Evolutionary conservation across 2,329 filamentous ascomycete species (phyloP).

Genomic region (Colletotrichum sp.): DNA sequence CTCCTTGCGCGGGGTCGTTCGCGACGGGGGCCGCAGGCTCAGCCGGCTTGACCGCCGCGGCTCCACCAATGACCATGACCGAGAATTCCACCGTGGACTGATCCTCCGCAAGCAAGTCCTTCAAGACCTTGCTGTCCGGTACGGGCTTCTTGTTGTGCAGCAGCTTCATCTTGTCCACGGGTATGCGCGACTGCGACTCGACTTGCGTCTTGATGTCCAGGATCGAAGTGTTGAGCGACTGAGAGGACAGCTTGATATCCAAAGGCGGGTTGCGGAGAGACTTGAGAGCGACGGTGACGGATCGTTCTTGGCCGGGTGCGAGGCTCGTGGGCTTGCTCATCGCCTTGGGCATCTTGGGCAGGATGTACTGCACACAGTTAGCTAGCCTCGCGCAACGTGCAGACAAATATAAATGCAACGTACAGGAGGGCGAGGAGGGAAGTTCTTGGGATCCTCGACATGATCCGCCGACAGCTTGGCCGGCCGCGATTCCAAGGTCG

Average conservation of each 20-base stretch:
- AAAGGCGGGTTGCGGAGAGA: slow-evolving; percentile 78
- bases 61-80: slow-evolving; percentile 86
- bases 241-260: slow-evolving; percentile 68
- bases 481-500: slow-evolving; percentile 78
- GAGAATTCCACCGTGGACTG: slow-evolving; percentile 72
- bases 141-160: slow-evolving; percentile 88
- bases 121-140: slow-evolving; percentile 76
- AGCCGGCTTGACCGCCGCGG: slow-evolving; percentile 48
- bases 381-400: neutral
- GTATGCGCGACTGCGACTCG: slow-evolving; percentile 64
- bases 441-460: slow-evolving; percentile 83
- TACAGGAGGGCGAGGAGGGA: slow-evolving; percentile 80
- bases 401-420: slow-evolving; percentile 35
- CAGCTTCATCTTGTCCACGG: slow-evolving; percentile 83
- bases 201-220: slow-evolving; percentile 79
- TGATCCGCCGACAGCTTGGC: slow-evolving; percentile 87
- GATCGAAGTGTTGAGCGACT: slow-evolving; percentile 73
- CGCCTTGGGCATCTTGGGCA: slow-evolving; percentile 68
- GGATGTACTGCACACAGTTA: slow-evolving; percentile 62
- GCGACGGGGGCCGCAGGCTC: slow-evolving; percentile 41
- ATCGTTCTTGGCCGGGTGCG: slow-evolving; percentile 58
- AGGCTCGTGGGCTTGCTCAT: slow-evolving; percentile 55
- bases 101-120: slow-evolving; percentile 70
- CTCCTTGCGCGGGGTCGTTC: slow-evolving; percentile 18
- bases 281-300: slow-evolving; percentile 68